Evolutionary conservation across 2,329 filamentous ascomycete species (phyloP), one percentile per base, ranked within the genome.

Genomic region (Aciculosporium take): DNA sequence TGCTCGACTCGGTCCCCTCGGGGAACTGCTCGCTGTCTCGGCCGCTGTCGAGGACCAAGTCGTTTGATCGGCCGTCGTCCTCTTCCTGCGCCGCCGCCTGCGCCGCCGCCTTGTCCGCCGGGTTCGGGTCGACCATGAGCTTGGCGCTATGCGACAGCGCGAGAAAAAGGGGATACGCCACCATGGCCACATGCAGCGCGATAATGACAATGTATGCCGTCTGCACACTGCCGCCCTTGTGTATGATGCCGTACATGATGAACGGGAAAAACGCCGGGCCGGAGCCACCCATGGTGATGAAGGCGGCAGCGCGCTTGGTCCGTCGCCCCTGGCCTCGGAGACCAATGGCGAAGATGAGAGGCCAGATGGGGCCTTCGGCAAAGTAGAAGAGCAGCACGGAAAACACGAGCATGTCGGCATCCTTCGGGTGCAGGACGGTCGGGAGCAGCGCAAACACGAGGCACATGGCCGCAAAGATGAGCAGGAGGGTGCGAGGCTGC

Each of bases 281-380:
- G 1, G 74, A 78, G 1, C 78, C 81, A 38, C 79, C 82, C 56
- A 80, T 84, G 2, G 88, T 84, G 48, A 93, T 79, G 57, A 76
- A 84, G 1, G 81, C 81, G 0, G 81, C 80, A 0, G 81, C 84
- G 37, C 80, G 72, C 62, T 93, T 93, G 4, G 82, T 87, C 48
- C 84, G 72, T n/a, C 74, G 71, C 0, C 86, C 86, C 38, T 93
- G 74, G 1, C 86, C 85, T 3, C 84, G 75, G 45, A 94, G 78
- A 3, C 81, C 83, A 10, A 91, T 71, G 3, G 83, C 78, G 49
- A 87, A 86, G 45, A 91, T 79, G 2, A 88, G 77, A 0, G 87
- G 86, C 68, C 84, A 94, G 50, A 85, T 75, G 39, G 86, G 84
- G 0, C 80, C 83, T 57, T 89, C 84, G 53, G 84, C 85, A 59